Conservation (phyloP, 352 stramenopile genomes). For the Phytophthora cryptogea region DNA sequence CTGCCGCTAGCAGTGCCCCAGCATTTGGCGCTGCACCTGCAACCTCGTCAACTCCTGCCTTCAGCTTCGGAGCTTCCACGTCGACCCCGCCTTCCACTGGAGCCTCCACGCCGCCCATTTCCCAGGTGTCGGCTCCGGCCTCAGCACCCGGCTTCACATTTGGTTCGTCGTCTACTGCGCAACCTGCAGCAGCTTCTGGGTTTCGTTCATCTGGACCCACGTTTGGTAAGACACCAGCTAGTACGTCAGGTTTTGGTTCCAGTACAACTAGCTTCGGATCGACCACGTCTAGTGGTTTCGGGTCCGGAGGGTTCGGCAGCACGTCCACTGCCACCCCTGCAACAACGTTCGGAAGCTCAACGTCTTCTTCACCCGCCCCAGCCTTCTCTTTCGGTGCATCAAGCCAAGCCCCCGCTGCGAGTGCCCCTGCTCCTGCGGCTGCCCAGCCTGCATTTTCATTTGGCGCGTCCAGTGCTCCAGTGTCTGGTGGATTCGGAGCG, state of each 20-base stretch:
- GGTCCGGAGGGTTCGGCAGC: conserved; percentile 39
- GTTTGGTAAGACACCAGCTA: conserved; percentile 33
- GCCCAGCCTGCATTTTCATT: conserved; percentile 44
- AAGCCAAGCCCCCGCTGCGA: conserved; percentile 33
- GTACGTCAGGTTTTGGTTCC: conserved; percentile 49
- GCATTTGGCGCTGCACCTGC: conserved; percentile 32
- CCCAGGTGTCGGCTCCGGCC: conserved; percentile 11
- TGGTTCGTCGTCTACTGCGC: conserved; percentile 27
- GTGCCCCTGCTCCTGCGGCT: conserved; percentile 27
- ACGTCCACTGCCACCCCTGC: conserved; percentile 25
- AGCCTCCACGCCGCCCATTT: conserved; percentile 11
- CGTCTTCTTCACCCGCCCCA: conserved; percentile 35
- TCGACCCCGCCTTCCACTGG: conserved; percentile 12
- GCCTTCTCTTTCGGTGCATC: conserved; percentile 48
- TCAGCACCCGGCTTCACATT: conserved; percentile 48
- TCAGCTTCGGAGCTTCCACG: conserved; percentile 19
- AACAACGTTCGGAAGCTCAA: conserved; percentile 42
- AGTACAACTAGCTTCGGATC: conserved; percentile 39
- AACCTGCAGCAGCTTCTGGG: conserved; percentile 24
- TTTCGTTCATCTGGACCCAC: conserved; percentile 36
- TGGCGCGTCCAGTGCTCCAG: conserved; percentile 32
- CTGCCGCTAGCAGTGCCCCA: conserved; percentile 21
- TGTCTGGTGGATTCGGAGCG: conserved; percentile 23
- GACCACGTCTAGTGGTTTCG: conserved; percentile 39
- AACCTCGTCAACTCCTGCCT: conserved; percentile 20